Base-by-base conservation (phyloP, 2,329 filamentous ascomycete genomes). In the Pyrenophora seminiperda region DNA sequence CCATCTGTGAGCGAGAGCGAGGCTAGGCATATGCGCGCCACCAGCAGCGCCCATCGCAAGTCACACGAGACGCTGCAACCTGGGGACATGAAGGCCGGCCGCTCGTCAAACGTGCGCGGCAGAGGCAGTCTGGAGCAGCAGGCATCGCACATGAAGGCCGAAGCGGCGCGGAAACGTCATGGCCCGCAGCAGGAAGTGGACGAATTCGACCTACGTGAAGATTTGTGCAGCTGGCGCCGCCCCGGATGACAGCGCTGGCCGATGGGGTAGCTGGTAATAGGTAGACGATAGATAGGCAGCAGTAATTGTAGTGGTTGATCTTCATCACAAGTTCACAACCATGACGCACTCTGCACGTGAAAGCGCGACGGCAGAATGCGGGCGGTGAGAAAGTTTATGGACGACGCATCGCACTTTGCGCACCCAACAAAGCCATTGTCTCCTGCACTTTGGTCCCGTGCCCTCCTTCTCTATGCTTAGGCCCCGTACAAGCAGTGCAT, bases 141-240 rank as follows among this genome's bases (percentile, higher is more conserved):
- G 59, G 73, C 73, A 41, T 66, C 73, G 47, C 71, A 76, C 52
- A 73, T 77, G 67, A 72, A 75, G 55, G 66, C 61, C 3, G 73
- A 74, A 39, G 70, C 71, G 13, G 67, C 76, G 48, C 58, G 62
- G 47, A 65, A 68, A 39, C 63, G 68, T 22, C 61, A 68, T 38
- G 72, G 69, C 47, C 64, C 65, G 15, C 61, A 67, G 11, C 71
- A 75, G 24, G 78, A 80, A 58, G 67, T 79, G 24, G 75, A 79
- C 40, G 78, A 81, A 61, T 74, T 79, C 48, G 76, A 79, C 37
- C 58, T 79, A 34, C 66, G 77, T 38, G 76, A 79, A 30, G 76
- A 80, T 58, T 47, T 80, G 55, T 68, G 74, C 39, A 78, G 76
- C 47, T 80, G 78, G 78, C 67, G 61, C 27, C 63, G 77, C 15